Percentiles rank a stretch among this genome's conserved stretches.
Conservation (phyloP, 345 rosid species). For the Euphorbia tirucalli region DNA sequence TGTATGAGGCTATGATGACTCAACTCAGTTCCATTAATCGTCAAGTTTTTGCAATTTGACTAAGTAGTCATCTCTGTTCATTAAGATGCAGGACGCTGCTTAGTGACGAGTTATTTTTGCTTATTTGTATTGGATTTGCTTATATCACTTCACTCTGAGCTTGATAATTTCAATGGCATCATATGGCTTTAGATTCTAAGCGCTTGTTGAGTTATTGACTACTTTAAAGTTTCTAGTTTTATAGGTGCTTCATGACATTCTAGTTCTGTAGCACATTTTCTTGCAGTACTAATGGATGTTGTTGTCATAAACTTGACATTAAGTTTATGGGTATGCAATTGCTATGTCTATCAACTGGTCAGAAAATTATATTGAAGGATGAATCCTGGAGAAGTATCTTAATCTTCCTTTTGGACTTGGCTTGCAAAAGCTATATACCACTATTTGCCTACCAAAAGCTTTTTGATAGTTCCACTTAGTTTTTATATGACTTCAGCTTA, state of each 20-base stretch:
- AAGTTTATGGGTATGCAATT: not conserved
- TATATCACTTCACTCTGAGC: not conserved
- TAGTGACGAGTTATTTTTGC: not conserved
- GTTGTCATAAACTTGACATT: too few relatives aligned
- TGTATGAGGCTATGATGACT: not conserved
- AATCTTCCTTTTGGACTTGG: slow-evolving; percentile 11
- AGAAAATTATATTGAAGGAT: not conserved
- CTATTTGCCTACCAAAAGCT: not conserved
- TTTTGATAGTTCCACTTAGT: not conserved
- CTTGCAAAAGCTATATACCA: not conserved
- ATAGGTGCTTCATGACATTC: not conserved
- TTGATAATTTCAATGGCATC: not conserved
- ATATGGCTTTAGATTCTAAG: not conserved
- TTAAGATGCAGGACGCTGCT: not conserved
- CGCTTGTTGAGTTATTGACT: not conserved
- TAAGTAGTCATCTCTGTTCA: not conserved
- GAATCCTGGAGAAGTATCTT: not conserved
- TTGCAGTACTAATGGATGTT: too few relatives aligned
- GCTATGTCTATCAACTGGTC: not conserved
- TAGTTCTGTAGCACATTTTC: not conserved
- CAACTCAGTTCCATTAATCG: not conserved
- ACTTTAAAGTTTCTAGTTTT: not conserved
- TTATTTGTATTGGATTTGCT: not conserved
- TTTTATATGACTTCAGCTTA: not conserved
- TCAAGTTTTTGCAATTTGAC: not conserved